These are phyloP conservation scores for Cladophialophora chaetospira DNA, from an alignment of 2,329 filamentous ascomycete genomes.

Conservation along the genomic window DNA sequence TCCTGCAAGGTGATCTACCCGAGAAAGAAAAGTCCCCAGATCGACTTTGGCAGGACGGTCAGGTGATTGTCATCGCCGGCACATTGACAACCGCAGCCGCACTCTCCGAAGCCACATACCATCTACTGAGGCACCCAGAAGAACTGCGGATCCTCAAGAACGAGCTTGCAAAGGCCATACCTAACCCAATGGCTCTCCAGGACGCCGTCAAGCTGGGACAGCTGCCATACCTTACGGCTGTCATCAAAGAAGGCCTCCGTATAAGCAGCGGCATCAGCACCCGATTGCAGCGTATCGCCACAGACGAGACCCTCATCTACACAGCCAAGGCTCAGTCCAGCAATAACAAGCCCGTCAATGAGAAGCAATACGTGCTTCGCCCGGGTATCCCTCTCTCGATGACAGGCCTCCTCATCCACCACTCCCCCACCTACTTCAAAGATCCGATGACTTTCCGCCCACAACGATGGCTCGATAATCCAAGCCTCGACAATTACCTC, in stretches of 20 bases:
- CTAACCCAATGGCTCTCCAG: slow-evolving; percentile 15
- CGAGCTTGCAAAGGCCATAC: slow-evolving; percentile 14
- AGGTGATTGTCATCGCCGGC: slow-evolving; percentile 20
- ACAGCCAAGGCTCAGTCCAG: background rate
- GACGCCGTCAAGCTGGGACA: slow-evolving; percentile 31
- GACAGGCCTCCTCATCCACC: slow-evolving; percentile 41
- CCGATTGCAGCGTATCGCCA: slow-evolving; percentile 36
- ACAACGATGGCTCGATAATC: slow-evolving; percentile 39
- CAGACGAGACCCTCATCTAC: slow-evolving; percentile 23
- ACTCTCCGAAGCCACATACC: slow-evolving; percentile 16
- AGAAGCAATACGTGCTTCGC: slow-evolving; percentile 9
- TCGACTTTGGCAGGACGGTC: slow-evolving; percentile 23
- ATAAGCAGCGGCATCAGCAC: slow-evolving; percentile 37
- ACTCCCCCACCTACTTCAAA: slow-evolving; percentile 39
- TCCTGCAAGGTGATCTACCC: slow-evolving; percentile 21
- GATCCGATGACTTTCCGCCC: slow-evolving; percentile 40
- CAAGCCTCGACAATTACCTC: slow-evolving; percentile 40
- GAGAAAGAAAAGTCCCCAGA: slow-evolving; percentile 20
- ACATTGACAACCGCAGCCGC: slow-evolving; percentile 21
- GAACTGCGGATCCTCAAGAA: slow-evolving; percentile 8
- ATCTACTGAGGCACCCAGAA: slow-evolving; percentile 14
- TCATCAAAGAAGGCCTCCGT: slow-evolving; percentile 41
- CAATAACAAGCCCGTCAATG: background rate
- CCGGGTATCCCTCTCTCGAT: slow-evolving; percentile 33
- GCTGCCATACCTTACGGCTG: slow-evolving; percentile 37